Conservation (phyloP, 2,329 filamentous ascomycete genomes). For the Colletotrichum agaves region DNA sequence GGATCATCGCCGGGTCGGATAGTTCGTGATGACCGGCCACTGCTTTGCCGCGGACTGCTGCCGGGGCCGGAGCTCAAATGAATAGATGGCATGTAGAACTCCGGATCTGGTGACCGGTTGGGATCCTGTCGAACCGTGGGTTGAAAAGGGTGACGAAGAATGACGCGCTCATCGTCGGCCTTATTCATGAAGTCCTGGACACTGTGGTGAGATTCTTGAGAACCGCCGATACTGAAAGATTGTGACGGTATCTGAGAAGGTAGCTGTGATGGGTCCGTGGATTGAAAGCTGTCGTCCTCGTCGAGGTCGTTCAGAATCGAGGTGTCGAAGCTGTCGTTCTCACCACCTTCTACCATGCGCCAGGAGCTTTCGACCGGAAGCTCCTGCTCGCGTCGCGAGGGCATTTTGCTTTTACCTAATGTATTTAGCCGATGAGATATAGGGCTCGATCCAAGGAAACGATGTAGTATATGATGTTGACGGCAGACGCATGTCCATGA, state of each 20-base stretch:
- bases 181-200: constrained; percentile 63
- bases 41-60: constrained; percentile 49
- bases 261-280: constrained; percentile 60
- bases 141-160: constrained; percentile 65
- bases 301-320: constrained; percentile 59
- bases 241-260: constrained; percentile 59
- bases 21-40: constrained; percentile 48
- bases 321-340: constrained; percentile 70
- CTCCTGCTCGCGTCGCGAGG: constrained; percentile 39
- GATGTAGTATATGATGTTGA: neutral
- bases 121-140: constrained; percentile 55
- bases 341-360: constrained; percentile 69
- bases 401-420: constrained; percentile 19
- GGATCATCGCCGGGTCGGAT: constrained; percentile 44
- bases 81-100: constrained; percentile 66
- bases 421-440: neutral
- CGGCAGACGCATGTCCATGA: neutral
- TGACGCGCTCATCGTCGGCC: constrained; percentile 66
- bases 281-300: constrained; percentile 52
- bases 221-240: constrained; percentile 54
- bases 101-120: constrained; percentile 58
- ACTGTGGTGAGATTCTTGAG: constrained; percentile 60
- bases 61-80: constrained; percentile 41
- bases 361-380: constrained; percentile 65
- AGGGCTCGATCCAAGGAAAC: neutral